Evolutionary conservation across 805 yeast genomes (phyloP).

Genomic region (Yamadazyma kitorensis): DNA sequence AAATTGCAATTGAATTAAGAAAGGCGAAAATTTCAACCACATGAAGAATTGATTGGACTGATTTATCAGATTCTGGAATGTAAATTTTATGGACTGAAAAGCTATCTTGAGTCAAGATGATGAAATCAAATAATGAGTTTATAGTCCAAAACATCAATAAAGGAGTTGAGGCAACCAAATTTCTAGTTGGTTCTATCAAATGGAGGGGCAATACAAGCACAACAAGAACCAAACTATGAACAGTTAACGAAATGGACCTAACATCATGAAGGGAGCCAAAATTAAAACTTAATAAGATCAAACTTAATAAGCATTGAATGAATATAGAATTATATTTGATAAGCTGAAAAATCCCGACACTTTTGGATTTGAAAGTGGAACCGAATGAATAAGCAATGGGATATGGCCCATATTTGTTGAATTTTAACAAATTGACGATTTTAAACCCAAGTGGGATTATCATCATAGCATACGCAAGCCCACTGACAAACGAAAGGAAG

Average conservation of each 20-base stretch:
- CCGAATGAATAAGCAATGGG: constrained; percentile 19
- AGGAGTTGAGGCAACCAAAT: constrained; percentile 35
- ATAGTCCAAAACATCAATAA: constrained; percentile 39
- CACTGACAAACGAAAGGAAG: constrained; percentile 18
- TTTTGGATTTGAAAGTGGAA: constrained; percentile 13
- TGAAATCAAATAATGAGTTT: constrained; percentile 9
- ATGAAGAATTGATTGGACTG: constrained; percentile 7
- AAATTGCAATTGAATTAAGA: constrained; percentile 16
- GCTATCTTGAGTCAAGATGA: constrained; percentile 18
- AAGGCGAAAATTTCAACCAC: constrained; percentile 15
- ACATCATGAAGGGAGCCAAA: constrained; percentile 5
- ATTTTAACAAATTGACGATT: constrained; percentile 8
- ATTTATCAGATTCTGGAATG: constrained; percentile 6
- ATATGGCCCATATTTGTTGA: constrained; percentile 16
- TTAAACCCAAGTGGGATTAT: constrained; percentile 13
- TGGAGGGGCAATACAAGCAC: constrained; percentile 41
- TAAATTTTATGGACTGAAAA: constrained; percentile 18
- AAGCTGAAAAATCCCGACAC: constrained; percentile 18
- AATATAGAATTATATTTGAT: constrained; percentile 16
- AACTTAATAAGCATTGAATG: constrained; percentile 13
- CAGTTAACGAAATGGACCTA: constrained; percentile 8
- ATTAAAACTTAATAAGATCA: constrained; percentile 10
- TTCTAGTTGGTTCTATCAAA: constrained; percentile 40
- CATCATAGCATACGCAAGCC: constrained; percentile 6
- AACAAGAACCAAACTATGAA: constrained; percentile 4